phyloP scores from a whole-genome alignment of 2,329 filamentous ascomycete species.

The Tympanopsis confertula region DNA sequence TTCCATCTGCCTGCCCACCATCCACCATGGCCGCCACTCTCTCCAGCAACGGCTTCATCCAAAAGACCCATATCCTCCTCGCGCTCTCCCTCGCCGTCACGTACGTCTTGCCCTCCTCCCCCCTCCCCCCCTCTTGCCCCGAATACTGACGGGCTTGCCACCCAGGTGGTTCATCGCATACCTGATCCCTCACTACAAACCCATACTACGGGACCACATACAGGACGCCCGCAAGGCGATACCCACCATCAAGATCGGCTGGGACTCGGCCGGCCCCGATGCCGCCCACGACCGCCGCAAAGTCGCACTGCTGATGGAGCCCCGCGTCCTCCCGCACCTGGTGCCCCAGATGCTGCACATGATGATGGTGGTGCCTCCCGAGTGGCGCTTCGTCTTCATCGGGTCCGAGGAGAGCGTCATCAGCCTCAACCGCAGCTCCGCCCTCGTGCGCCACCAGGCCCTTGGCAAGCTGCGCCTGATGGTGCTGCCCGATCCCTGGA shows the following conservation, averaged over 20 bases:
- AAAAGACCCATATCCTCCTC: constrained; percentile 20
- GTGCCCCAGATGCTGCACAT: constrained; percentile 38
- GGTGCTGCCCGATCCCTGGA: constrained; percentile 33
- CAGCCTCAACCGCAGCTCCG: constrained; percentile 29
- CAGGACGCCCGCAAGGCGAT: constrained; percentile 10
- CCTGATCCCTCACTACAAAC: constrained; percentile 28
- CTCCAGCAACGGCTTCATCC: constrained; percentile 15
- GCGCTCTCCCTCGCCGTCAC: constrained; percentile 21
- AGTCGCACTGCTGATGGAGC: constrained; percentile 38
- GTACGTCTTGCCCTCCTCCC: constrained; percentile 13
- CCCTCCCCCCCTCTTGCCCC: background rate
- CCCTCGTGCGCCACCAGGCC: constrained; percentile 33
- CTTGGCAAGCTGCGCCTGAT: constrained; percentile 39
- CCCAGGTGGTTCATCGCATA: constrained; percentile 35
- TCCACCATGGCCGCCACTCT: constrained; percentile 8
- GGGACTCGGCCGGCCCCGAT: constrained; percentile 19
- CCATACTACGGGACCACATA: constrained; percentile 23
- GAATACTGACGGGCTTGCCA: background rate
- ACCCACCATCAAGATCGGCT: constrained; percentile 24
- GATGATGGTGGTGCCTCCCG: constrained; percentile 36
- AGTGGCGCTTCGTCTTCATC: constrained; percentile 42
- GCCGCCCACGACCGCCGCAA: constrained; percentile 33
- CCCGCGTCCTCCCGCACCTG: constrained; percentile 31
- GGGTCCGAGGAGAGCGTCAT: constrained; percentile 34
- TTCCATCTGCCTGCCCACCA: too few species aligned